Evolutionary conservation across 2,329 filamentous ascomycete genomes (phyloP), one percentile per base, ranked within the genome.

Genomic region (Xylariaceae sp.): DNA sequence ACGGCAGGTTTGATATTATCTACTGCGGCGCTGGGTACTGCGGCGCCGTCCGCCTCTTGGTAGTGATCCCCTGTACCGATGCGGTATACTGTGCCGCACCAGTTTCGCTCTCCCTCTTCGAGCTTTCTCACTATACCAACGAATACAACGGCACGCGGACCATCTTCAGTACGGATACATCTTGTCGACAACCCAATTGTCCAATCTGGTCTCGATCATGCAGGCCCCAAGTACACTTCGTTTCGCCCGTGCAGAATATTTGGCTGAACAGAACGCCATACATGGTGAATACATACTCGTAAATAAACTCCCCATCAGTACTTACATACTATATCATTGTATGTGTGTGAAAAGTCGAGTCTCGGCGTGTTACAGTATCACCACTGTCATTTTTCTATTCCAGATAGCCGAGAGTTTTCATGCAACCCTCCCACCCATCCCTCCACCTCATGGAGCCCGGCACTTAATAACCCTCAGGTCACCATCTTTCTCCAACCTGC

Each of bases 371-470:
- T 54, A 48, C 49, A 51, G 49, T 35, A 51, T 30, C 23, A 35
- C 23, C 7, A 35, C 11, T 49, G 47, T n/a, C 23, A 42, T 42
- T 35, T 53, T n/a, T 55, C 7, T 10, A 51, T 58, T 39, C 39
- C 35, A 61, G 58, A 63, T 59, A 61, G 48, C 53, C 56, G 53
- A 61, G 51, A 42, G 39, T 18, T 49, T 18, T 49, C 8, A 56
- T 55, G 51, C 47, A 55, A 55, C 48, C 47, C 52, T 51, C 42
- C 51, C 37, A 9, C 37, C 48, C 47, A 49, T 34, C 42, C 51
- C 53, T 44, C 47, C 52, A 34, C 34, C 51, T 7, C 37, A 47
- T 18, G 39, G n/a, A 51, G 37, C 23, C 37, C 39, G 51, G 50
- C 39, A 51, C 23, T 48, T 58, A 18, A 30, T 51, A 52, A 51